A percentile compares a stretch with the other conserved stretches of the same genome.
Evolutionary conservation across 805 yeast species (phyloP).

Genomic region (Clavispora asparagi): DNA sequence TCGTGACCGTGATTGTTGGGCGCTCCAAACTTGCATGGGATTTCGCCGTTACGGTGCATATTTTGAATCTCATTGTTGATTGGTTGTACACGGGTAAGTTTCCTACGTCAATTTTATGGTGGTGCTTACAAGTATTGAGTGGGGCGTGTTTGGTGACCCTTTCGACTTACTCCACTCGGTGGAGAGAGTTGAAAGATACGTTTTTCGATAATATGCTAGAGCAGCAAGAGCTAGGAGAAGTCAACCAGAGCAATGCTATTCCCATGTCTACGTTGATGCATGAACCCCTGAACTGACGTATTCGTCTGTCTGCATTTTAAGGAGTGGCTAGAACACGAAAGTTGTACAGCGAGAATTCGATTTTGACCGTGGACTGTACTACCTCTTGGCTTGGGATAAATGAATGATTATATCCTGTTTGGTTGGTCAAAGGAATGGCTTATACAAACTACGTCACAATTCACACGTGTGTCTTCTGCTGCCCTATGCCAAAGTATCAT

Average conservation of each 20-base stretch:
- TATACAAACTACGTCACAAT: no score
- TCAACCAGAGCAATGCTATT: slow-evolving; percentile 13
- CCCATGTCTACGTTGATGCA: slow-evolving; percentile 16
- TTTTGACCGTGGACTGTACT: no score
- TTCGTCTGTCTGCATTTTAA: no score
- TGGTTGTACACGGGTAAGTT: slow-evolving; percentile 60
- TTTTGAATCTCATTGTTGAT: slow-evolving; percentile 66
- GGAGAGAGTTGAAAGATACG: slow-evolving; percentile 86
- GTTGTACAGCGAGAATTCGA: no score
- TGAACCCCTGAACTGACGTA: not conserved
- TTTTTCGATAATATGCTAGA: slow-evolving; percentile 83
- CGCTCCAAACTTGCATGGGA: slow-evolving; percentile 94
- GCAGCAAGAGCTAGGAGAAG: slow-evolving; percentile 43
- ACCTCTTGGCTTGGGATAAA: no score
- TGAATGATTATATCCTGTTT: no score
- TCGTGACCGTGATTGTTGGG: slow-evolving; percentile 83
- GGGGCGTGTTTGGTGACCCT: slow-evolving; percentile 65
- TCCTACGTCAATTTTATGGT: slow-evolving; percentile 77
- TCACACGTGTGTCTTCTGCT: no score
- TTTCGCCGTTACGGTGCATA: slow-evolving; percentile 90
- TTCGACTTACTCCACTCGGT: slow-evolving; percentile 86
- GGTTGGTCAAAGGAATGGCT: no score
- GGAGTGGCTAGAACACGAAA: no score
- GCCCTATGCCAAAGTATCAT: no score
- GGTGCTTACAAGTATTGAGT: slow-evolving; percentile 70